Evolutionary conservation across 2,329 filamentous ascomycete species (phyloP).

Genomic region (Aspergillus ruber): DNA sequence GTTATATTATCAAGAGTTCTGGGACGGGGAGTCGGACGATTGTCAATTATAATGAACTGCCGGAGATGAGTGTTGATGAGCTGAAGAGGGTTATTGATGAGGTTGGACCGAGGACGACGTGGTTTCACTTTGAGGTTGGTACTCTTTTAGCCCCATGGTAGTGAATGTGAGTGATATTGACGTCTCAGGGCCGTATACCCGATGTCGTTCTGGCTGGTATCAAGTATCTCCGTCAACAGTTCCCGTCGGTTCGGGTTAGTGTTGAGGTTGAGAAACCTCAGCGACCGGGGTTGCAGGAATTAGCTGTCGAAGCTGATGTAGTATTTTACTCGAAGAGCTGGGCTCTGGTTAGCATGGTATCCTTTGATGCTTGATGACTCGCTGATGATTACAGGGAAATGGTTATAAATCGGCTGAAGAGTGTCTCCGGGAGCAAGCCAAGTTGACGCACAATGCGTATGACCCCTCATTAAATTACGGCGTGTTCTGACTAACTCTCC

Average conservation of each 20-base stretch:
- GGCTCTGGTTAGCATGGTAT: constrained; percentile 51
- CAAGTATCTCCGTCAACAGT: constrained; percentile 44
- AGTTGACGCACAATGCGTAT: constrained; percentile 42
- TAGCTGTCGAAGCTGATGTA: constrained; percentile 59
- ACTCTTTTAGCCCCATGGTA: constrained; percentile 2
- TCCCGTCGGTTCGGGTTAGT: constrained; percentile 50
- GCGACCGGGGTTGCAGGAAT: constrained; percentile 51
- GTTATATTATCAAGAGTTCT: constrained; percentile 61
- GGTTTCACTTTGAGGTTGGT: constrained; percentile 68
- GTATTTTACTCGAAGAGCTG: constrained; percentile 69
- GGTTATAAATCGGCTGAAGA: constrained; percentile 44
- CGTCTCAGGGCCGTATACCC: constrained; percentile 55
- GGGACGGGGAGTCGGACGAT: constrained; percentile 59
- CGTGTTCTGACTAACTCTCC: not conserved
- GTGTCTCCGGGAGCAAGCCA: constrained; percentile 45
- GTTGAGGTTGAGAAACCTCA: constrained; percentile 68
- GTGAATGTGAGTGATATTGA: not conserved
- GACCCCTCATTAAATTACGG: constrained; percentile 9
- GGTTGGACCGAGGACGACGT: constrained; percentile 37
- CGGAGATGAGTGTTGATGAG: constrained; percentile 60
- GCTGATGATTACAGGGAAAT: constrained; percentile 13
- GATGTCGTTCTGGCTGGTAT: constrained; percentile 57
- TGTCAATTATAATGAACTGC: constrained; percentile 62
- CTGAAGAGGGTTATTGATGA: constrained; percentile 45
- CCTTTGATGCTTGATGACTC: constrained; percentile 1